These are phyloP conservation scores for Rhamnella rubrinervis DNA, from an alignment of 331 rosid genomes.

Conservation along the genomic window DNA sequence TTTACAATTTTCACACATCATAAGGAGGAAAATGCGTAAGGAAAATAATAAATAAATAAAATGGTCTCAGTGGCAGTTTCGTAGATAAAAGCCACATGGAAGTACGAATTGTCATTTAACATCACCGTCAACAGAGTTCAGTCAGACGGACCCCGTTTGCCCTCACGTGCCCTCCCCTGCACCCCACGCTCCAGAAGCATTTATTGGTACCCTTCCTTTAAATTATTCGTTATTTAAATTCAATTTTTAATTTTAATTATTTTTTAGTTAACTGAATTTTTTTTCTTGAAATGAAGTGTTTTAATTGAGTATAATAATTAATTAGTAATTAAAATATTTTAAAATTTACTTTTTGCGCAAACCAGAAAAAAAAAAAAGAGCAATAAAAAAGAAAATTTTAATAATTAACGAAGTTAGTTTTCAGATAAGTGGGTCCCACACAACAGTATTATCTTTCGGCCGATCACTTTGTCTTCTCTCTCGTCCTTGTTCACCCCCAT, in stretches of 20 bases:
- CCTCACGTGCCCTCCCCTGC: constrained; percentile 17
- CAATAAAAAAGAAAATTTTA: no score
- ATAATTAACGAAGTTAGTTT: constrained; percentile 4
- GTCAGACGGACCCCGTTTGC: constrained; percentile 20
- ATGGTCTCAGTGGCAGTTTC: not conserved
- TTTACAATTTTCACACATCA: no score
- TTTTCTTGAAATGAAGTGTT: not conserved
- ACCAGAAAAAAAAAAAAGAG: not conserved
- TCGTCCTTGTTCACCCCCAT: constrained; percentile 16
- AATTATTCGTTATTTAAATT: no score
- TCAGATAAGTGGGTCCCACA: constrained; percentile 40
- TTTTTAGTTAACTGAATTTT: no score
- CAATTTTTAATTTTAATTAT: no score
- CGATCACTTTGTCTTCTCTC: constrained; percentile 38
- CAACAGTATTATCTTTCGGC: constrained; percentile 45
- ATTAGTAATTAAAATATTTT: no score
- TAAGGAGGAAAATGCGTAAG: not conserved
- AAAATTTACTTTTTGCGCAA: no score
- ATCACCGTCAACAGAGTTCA: not conserved
- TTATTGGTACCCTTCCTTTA: not conserved
- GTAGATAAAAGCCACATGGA: not conserved
- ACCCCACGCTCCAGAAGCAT: constrained; percentile 24
- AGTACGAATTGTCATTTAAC: constrained; percentile 7
- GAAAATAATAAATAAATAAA: not conserved
- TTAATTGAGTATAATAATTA: not conserved